Base-by-base conservation (phyloP, 2,329 filamentous ascomycete genomes). In the Calonectria naviculata region DNA sequence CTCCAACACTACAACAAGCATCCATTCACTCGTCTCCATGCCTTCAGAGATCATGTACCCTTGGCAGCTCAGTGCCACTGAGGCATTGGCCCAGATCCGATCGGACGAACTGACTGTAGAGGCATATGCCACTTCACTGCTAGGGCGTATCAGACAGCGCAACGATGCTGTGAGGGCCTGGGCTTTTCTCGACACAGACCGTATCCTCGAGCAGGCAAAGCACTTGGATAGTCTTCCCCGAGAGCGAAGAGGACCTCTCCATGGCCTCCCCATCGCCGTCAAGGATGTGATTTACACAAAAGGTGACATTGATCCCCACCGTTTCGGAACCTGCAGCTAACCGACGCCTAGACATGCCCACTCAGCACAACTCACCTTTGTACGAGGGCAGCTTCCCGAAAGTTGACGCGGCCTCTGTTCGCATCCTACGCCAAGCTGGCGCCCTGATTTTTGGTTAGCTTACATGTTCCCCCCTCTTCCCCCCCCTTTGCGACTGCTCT, bases 281-380 rank as follows among this genome's bases (percentile, higher is more conserved):
- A 92, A 92, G 76, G 90, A 92, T 82, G 85, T 92, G 21, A 89
- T 91, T 72, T 86, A 85, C 75, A 91, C 87, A 0, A 89, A 88
- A 77, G 87, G 87, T 86, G 52, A 21, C 4, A 5, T 29, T n/a
- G 26, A 44, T 17, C 28, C 21, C 24, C 38, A n/a, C 17, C 13
- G 31, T 26, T 36, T 36, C 31, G 19, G n/a, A 38, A 24, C 17
- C 24, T 17, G 36, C 21, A 19, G 42, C 15, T 36, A 34, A 71
- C 58, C 70, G 68, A 26, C 36, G 15, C 38, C 44, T 26, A 85
- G 88, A 89, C 68, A 89, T 91, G 88, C 89, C 89, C 2, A 91
- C 89, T 0, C 83, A 87, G 56, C 84, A 87, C 76, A 87, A 88
- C 73, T 92, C 90, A 1, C 81, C 86, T 2, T 85, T 92, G 3